phyloP scores from a whole-genome alignment of 345 rosid species.

The Eucalyptus polyanthemos region DNA sequence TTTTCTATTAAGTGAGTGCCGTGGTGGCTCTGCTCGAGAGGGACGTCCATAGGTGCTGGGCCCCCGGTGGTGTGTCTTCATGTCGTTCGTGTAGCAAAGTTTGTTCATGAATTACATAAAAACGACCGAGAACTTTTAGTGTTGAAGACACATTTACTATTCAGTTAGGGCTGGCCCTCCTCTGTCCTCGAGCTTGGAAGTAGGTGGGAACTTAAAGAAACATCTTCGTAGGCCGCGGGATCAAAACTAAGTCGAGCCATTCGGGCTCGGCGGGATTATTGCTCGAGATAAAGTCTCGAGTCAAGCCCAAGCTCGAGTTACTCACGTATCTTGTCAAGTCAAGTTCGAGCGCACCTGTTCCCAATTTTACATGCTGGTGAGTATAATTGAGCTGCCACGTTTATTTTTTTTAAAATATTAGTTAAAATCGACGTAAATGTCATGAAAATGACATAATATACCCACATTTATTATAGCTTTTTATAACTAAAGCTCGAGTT shows the following conservation, averaged over 20 bases:
- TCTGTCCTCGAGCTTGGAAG: background rate
- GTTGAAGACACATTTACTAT: too few relatives aligned
- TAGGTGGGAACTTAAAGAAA: background rate
- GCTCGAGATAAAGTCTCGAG: background rate
- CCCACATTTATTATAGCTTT: background rate
- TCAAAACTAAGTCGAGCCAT: background rate
- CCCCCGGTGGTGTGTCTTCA: too few relatives aligned
- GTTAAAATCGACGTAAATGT: background rate
- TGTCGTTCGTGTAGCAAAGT: too few relatives aligned
- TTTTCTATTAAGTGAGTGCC: too few relatives aligned
- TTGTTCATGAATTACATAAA: too few relatives aligned
- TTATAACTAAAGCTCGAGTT: too few relatives aligned
- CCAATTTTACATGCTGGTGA: background rate
- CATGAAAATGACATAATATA: background rate
- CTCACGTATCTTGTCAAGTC: background rate
- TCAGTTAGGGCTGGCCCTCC: background rate
- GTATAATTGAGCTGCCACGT: background rate
- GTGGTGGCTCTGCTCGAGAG: too few relatives aligned
- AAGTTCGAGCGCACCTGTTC: background rate
- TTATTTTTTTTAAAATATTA: background rate
- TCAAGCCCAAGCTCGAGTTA: background rate
- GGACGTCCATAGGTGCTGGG: too few relatives aligned
- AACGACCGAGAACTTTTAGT: too few relatives aligned
- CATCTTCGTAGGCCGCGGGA: background rate
- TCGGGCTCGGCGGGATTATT: background rate